Evolutionary conservation across 2,329 filamentous ascomycete genomes (phyloP).

Genomic region (Cladosporium sp.): DNA sequence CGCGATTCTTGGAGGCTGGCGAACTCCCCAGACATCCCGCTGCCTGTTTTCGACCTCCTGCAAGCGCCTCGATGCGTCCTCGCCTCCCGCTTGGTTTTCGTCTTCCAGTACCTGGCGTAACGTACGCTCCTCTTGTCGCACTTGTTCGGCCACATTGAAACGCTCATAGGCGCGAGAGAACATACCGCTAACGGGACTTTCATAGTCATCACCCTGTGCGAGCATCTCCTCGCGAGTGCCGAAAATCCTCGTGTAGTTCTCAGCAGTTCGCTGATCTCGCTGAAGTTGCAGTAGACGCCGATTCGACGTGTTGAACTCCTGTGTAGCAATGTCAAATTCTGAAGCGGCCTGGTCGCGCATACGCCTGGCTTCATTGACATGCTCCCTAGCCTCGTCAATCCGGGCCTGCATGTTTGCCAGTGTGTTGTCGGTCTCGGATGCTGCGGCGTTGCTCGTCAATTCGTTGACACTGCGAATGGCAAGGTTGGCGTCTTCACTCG

Average conservation of each 20-base stretch:
- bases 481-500: conserved; percentile 19
- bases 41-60: conserved; percentile 20
- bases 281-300: conserved; percentile 30
- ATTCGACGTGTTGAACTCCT: conserved; percentile 28
- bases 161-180: conserved; percentile 41
- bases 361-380: conserved; percentile 28
- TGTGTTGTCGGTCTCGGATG: conserved; percentile 21
- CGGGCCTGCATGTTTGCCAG: conserved; percentile 26
- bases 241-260: conserved; percentile 40
- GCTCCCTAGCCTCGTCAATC: conserved; percentile 27
- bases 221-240: conserved; percentile 44
- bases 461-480: conserved; percentile 23
- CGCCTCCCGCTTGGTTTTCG: conserved; percentile 23
- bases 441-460: conserved; percentile 13
- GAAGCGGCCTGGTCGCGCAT: conserved; percentile 30
- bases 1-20: conserved; percentile 11
- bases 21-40: conserved; percentile 30
- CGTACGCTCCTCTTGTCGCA: conserved; percentile 30
- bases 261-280: conserved; percentile 31
- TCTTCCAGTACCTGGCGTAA: conserved; percentile 29
- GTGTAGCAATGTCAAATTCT: conserved; percentile 31
- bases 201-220: conserved; percentile 42
- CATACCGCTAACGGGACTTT: conserved; percentile 45
- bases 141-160: conserved; percentile 40
- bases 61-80: conserved; percentile 17